Evolutionary conservation across 1,284 basidiomycete genomes (phyloP), one percentile per base, ranked within the genome.

Genomic region (Ustilago shanxiensis): DNA sequence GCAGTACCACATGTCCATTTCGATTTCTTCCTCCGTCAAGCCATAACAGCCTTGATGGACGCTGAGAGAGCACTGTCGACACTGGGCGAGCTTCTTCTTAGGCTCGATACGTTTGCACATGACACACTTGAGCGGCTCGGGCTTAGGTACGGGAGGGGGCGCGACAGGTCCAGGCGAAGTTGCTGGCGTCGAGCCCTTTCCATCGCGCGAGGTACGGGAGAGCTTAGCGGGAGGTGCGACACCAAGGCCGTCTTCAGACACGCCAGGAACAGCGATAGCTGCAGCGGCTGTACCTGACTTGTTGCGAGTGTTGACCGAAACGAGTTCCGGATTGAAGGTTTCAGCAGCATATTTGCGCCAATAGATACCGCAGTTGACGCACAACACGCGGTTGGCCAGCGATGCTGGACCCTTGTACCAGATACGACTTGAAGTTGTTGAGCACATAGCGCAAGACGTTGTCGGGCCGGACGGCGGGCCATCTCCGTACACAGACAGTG

Each of bases 271-370:
- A 22, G 70, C 77, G 13, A 71, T 29, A 24, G 72, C 45, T 44
- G 72, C 70, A n/a, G 62, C 62, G 2, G 69, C 59, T n/a, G 66
- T 57, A 6, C 68, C 65, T 8, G 69, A 64, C 55, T 79, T 79
- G 60, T 78, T 76, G 18, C 76, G 68, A 13, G 75, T 75, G 44
- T 68, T 79, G 59, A 72, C 65, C 20, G 81, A 78, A 5, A 80
- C 68, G 13, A 82, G 63, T 16, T 80, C 78, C 13, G 72, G 70
- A 10, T 73, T 79, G 41, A 71, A 78, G 14, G 77, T 72, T 47
- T 85, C 83, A 10, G 83, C 83, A 10, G 84, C 84, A 59, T 86
- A 86, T 60, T 84, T 86, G 41, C 84, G 76, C 84, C 84, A 86
- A 49, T 81, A 75, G 24, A 84, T 65, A n/a, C 84, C 84, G 56